Percentiles rank a stretch among this genome's conserved stretches.
phyloP scores from a whole-genome alignment of 768 basidiomycete genomes.

The Russula sp. region DNA sequence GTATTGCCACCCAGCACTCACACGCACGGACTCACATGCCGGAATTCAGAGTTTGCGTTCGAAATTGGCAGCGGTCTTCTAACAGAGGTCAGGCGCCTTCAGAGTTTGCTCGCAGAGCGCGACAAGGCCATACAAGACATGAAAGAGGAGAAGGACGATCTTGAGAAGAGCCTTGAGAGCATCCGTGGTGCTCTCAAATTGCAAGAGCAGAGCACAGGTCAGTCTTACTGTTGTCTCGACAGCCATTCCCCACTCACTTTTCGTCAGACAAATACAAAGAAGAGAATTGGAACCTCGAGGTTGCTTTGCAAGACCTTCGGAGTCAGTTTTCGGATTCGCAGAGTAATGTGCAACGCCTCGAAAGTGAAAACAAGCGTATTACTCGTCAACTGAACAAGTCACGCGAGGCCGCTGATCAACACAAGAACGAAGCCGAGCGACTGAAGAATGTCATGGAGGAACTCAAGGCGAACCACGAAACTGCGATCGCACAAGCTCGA shows the following conservation, averaged over 20 bases:
- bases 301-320: constrained; percentile 82
- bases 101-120: constrained; percentile 85
- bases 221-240: constrained; percentile 32
- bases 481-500: constrained; percentile 87
- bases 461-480: constrained; percentile 88
- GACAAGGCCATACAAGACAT: constrained; percentile 91
- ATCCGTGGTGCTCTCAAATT: constrained; percentile 69
- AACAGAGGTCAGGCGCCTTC: constrained; percentile 87
- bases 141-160: constrained; percentile 88
- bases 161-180: constrained; percentile 74
- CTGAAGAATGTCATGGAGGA: constrained; percentile 62
- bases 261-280: constrained; percentile 87
- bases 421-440: constrained; percentile 84
- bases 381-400: constrained; percentile 67
- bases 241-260: not conserved
- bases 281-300: constrained; percentile 99
- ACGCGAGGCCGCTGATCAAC: constrained; percentile 73
- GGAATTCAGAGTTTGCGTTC: constrained; percentile 83
- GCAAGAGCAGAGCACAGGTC: constrained; percentile 80
- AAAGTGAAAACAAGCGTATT: constrained; percentile 80
- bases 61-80: constrained; percentile 94
- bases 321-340: constrained; percentile 65
- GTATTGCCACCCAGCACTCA: constrained; percentile 35
- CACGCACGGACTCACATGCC: constrained; percentile 4
- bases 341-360: constrained; percentile 62